Base-by-base conservation (phyloP, 2,329 filamentous ascomycete species). In the Cytospora mali region DNA sequence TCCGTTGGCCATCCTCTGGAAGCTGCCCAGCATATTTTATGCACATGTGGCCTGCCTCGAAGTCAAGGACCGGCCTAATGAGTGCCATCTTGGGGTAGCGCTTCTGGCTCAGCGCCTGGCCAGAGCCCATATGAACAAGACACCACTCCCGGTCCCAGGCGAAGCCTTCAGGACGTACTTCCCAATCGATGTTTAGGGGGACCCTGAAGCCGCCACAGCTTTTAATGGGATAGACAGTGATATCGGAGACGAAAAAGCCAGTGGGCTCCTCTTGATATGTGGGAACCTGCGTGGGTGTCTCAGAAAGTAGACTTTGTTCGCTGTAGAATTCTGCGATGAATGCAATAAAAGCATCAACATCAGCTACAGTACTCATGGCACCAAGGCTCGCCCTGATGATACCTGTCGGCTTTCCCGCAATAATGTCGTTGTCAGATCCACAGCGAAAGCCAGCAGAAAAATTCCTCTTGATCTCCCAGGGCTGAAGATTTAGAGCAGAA, bases 121-220 rank as follows among this genome's bases (percentile, higher is more conserved):
- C 90, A 1, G 93, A 96, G 50, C 92, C 93, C 71, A 88, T 85
- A 72, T 97, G 93, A 16, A 99, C 82, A 23, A 99, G 79, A 75
- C 94, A 98, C 94, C 95, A 99, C 78, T 98, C 94, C 65, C 95
- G 84, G 74, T 99, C 95, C 93, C 94, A 98, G 10, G 88, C 90
- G 2, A 99, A 80, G 0, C 95, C 95, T 76, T 97, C 93, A 9
- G 84, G 80, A 61, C 84, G 86, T 23, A 98, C 82, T 69, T 91
- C 87, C 95, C 95, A 99, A 16, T 80, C 72, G 9, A 77, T 78
- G 2, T 79, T 82, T 0, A 76, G 66, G 1, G 92, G 89, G 31
- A 98, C 81, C 39, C 79, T 79, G 73, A 90, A 96, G 0, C 91
- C 91, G 18, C 88, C 91, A 70, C 95, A 98, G 72, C 93, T 97